A percentile compares a stretch with the other conserved stretches of the same genome.
These are phyloP conservation scores for Picea mariana DNA, from an alignment of 83 land plant species.

Conservation along the genomic window DNA sequence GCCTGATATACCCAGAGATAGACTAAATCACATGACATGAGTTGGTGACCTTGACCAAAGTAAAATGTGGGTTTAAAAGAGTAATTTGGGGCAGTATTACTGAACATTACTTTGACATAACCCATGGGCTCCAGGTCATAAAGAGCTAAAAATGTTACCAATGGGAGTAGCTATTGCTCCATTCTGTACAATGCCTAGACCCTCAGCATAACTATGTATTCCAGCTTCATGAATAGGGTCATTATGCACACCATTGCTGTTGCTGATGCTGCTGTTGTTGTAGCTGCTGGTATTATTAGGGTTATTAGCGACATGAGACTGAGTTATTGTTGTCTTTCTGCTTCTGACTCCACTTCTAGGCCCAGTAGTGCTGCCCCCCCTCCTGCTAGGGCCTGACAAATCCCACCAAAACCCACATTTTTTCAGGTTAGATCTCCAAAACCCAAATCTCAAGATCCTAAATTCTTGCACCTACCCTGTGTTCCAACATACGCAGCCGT, in stretches of 20 bases:
- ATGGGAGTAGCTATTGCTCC: slow-evolving; percentile 4
- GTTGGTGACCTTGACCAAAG: too few relatives aligned
- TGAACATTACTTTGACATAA: too few relatives aligned
- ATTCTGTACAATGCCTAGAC: slow-evolving; percentile 7
- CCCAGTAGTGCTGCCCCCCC: background rate
- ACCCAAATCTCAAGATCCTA: too few relatives aligned
- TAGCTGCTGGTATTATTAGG: background rate
- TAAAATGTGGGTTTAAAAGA: too few relatives aligned
- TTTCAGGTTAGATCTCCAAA: background rate
- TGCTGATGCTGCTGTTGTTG: background rate
- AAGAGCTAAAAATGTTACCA: background rate
- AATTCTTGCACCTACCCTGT: background rate
- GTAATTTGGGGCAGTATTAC: too few relatives aligned
- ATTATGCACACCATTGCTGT: slow-evolving; percentile 3
- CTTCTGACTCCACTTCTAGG: slow-evolving; percentile 7
- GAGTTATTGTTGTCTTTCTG: background rate
- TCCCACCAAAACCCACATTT: background rate
- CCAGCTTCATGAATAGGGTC: slow-evolving; percentile 14
- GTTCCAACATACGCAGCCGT: background rate
- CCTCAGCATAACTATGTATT: slow-evolving; percentile 5
- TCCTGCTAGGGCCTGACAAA: background rate
- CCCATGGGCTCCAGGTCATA: too few relatives aligned
- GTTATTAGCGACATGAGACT: background rate
- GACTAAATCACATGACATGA: too few relatives aligned
- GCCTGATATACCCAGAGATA: too few relatives aligned